Percentiles rank a stretch among this genome's conserved stretches.
phyloP scores from a whole-genome alignment of 179 eudicot genomes.

The Sideroxylon spinosum region DNA sequence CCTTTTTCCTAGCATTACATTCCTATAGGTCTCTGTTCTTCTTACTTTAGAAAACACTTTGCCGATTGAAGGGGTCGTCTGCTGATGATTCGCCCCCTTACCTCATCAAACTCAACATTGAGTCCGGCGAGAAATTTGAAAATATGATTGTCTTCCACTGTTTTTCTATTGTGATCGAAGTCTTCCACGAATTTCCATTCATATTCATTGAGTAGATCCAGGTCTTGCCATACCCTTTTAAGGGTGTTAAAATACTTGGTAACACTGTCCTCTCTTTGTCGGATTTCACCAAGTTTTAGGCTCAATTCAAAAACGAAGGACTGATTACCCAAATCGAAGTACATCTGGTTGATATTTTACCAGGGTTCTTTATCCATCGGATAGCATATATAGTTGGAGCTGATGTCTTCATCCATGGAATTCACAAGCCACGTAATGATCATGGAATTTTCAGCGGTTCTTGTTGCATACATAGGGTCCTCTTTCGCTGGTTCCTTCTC shows the following conservation, averaged over 20 bases:
- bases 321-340: too few relatives aligned
- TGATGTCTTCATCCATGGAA: too few relatives aligned
- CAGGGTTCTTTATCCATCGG: too few relatives aligned
- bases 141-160: neutral
- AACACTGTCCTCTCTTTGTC: too few relatives aligned
- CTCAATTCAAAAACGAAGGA: too few relatives aligned
- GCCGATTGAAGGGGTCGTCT: neutral
- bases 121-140: slow-evolving; percentile 1
- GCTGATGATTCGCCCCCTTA: neutral
- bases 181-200: neutral
- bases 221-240: neutral
- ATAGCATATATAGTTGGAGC: too few relatives aligned
- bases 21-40: neutral
- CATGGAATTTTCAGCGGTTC: too few relatives aligned
- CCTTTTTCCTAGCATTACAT: neutral
- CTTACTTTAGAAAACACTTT: neutral
- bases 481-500: too few relatives aligned
- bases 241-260: neutral
- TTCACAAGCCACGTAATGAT: too few relatives aligned
- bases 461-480: too few relatives aligned
- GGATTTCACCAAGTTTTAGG: too few relatives aligned
- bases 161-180: neutral
- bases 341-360: too few relatives aligned
- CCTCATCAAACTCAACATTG: slow-evolving; percentile 5
- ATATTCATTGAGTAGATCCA: neutral